These are phyloP conservation scores for Boletales sp. DNA, from an alignment of 768 basidiomycete species.

Conservation along the genomic window DNA sequence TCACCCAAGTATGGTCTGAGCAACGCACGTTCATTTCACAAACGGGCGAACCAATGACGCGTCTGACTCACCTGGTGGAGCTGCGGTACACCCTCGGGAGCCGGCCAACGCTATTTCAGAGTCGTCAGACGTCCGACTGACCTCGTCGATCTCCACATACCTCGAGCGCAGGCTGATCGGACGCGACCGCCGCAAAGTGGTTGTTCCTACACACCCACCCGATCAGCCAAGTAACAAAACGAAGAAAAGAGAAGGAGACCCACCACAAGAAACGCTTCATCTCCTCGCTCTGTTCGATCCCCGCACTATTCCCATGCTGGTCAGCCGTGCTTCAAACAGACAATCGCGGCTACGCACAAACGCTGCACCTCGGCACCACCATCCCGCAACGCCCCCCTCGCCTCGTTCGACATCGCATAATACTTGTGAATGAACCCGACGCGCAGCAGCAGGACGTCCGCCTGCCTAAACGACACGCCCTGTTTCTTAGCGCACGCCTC, in stretches of 20 bases:
- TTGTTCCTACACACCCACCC: conserved; percentile 50
- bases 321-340: no score
- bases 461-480: conserved; percentile 54
- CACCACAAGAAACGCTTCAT: conserved; percentile 75
- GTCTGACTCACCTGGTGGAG: conserved; percentile 51
- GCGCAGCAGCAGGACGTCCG: conserved; percentile 58
- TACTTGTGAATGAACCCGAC: conserved; percentile 64
- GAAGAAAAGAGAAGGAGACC: conserved; percentile 3
- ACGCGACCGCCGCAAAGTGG: conserved; percentile 67
- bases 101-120: conserved; percentile 48
- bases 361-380: conserved; percentile 38
- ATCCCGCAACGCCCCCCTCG: conserved; percentile 38
- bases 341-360: conserved; percentile 38
- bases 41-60: neutral
- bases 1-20: conserved; percentile 57
- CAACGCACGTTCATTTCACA: conserved; percentile 3
- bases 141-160: conserved; percentile 26
- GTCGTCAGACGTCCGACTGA: neutral
- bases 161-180: conserved; percentile 66
- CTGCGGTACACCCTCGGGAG: conserved; percentile 37
- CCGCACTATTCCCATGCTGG: conserved; percentile 41
- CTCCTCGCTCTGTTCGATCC: conserved; percentile 63
- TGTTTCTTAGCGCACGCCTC: conserved; percentile 56
- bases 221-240: neutral
- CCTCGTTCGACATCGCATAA: conserved; percentile 37